Conservation (phyloP, 352 stramenopile species). For the Blastocystis sp. region DNA sequence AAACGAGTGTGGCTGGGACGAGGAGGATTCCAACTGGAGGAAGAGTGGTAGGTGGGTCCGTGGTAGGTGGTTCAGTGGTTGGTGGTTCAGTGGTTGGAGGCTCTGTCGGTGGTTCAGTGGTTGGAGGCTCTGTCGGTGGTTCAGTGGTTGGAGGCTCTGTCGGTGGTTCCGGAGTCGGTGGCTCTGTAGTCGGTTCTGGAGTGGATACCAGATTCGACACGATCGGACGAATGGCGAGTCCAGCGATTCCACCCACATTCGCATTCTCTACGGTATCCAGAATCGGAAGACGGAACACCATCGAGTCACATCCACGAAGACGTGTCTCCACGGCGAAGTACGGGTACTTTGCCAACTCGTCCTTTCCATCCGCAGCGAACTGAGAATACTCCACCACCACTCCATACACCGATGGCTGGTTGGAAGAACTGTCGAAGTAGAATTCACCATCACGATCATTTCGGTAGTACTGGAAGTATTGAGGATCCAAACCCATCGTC, state of each 20-base stretch:
- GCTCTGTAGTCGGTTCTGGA: background rate
- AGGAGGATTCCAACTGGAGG: too few species aligned
- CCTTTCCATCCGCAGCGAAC: background rate
- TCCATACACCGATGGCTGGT: background rate
- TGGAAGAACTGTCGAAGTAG: background rate
- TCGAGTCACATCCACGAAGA: background rate
- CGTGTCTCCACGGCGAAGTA: background rate
- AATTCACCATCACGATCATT: background rate
- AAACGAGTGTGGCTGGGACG: too few species aligned
- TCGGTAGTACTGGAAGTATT: constrained; percentile 11
- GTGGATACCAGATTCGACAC: background rate
- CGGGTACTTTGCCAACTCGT: background rate
- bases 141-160: too few species aligned
- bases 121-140: too few species aligned
- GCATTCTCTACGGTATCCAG: background rate
- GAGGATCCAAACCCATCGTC: background rate
- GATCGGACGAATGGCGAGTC: constrained; percentile 22
- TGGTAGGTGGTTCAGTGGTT: too few species aligned
- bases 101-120: too few species aligned
- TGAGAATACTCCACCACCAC: background rate
- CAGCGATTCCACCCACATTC: constrained; percentile 2
- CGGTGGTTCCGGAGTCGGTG: too few species aligned
- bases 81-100: too few species aligned
- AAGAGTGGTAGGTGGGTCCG: too few species aligned
- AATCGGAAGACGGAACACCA: background rate